phyloP scores from a whole-genome alignment of 225 moss, liverwort and hornwort species.

The Pseudisothecium myosuroides region DNA sequence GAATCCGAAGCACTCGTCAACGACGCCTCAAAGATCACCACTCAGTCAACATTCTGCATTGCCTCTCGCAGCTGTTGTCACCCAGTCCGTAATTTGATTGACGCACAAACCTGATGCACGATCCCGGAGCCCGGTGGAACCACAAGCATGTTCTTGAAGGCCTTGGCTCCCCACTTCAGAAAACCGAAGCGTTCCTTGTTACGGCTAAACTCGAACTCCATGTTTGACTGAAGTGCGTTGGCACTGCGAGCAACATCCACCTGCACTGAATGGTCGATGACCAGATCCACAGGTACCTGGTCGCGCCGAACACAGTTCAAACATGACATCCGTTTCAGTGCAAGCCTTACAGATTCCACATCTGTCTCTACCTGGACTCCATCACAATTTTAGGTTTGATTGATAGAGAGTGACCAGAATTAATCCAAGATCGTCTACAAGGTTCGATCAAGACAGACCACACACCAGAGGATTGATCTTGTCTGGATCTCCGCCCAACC shows the following conservation, averaged over 20 bases:
- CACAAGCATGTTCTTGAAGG: conserved; percentile 95
- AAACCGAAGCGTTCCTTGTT: conserved; percentile 93
- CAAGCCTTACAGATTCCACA: not conserved
- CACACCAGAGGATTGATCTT: conserved; percentile 91
- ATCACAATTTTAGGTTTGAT: not conserved
- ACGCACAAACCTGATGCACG: conserved; percentile 70
- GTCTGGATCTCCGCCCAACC: conserved; percentile 78
- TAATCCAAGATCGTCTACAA: not conserved
- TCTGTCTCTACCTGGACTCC: not conserved
- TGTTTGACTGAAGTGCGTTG: conserved; percentile 68
- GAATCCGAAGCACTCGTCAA: not conserved
- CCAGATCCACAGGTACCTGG: conserved; percentile 94
- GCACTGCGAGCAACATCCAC: conserved; percentile 71
- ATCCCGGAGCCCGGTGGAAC: conserved; percentile 98
- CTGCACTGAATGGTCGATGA: conserved; percentile 96
- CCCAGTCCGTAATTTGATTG: not conserved
- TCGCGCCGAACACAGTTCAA: not conserved
- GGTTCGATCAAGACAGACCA: not conserved
- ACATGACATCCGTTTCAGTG: not conserved
- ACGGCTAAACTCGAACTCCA: conserved; percentile 82
- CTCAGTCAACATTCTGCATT: not conserved
- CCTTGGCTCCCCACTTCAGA: conserved; percentile 94
- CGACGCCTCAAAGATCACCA: not conserved
- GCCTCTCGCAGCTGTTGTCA: not conserved
- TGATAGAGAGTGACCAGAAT: not conserved